These are phyloP conservation scores for Plasmopara viticola DNA, from an alignment of 352 stramenopile genomes.

Conservation along the genomic window DNA sequence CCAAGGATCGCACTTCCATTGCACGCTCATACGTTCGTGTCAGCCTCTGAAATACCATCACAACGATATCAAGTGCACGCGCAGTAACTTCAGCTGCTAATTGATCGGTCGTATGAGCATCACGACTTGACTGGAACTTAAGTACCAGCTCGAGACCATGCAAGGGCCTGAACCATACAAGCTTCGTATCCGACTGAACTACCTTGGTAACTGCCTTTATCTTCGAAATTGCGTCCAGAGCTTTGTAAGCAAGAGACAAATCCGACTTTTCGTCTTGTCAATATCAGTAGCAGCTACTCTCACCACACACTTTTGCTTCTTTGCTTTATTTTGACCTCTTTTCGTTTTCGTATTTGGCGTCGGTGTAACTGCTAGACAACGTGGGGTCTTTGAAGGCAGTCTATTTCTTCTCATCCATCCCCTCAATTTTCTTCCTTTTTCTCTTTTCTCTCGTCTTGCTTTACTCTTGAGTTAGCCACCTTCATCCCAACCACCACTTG, in stretches of 20 bases:
- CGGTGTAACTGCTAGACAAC: not conserved
- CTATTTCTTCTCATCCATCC: not conserved
- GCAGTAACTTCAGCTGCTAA: slow-evolving; percentile 14
- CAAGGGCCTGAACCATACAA: slow-evolving; percentile 11
- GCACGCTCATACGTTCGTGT: slow-evolving; percentile 4
- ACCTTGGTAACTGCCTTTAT: slow-evolving; percentile 9
- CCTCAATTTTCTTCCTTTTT: not conserved
- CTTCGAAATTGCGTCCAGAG: slow-evolving; percentile 5
- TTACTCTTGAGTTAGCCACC: slow-evolving; percentile 1
- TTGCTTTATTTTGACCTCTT: not conserved
- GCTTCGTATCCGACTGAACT: slow-evolving; percentile 5
- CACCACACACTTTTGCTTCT: slow-evolving; percentile 8
- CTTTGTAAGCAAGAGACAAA: slow-evolving; percentile 11
- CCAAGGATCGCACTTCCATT: slow-evolving; percentile 12
- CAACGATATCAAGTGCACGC: slow-evolving; percentile 14
- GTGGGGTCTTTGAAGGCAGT: too few relatives aligned
- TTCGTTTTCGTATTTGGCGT: not conserved
- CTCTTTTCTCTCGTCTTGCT: not conserved
- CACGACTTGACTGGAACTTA: slow-evolving; percentile 8
- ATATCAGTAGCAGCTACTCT: not conserved
- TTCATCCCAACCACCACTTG: slow-evolving; percentile 13
- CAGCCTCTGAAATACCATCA: slow-evolving; percentile 8
- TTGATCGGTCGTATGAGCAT: slow-evolving; percentile 9
- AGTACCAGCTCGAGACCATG: slow-evolving; percentile 14
- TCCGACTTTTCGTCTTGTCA: slow-evolving; percentile 5